These are phyloP conservation scores for Sphagnum magellanicum DNA, from an alignment of 228 moss, liverwort and hornwort genomes.

Conservation along the genomic window DNA sequence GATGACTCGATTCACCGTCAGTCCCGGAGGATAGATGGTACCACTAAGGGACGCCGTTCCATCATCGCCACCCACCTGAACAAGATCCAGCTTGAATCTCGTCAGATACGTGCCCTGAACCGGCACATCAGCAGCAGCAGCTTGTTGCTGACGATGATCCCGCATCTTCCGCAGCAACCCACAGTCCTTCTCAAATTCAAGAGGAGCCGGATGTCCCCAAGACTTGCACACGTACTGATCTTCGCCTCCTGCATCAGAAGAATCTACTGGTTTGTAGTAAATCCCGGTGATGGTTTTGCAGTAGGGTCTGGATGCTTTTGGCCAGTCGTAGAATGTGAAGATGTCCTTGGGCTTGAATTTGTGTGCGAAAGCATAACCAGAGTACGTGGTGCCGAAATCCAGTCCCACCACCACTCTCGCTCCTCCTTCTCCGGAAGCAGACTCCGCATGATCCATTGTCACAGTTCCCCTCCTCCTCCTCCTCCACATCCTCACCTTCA, in stretches of 20 bases:
- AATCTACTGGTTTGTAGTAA: conserved; percentile 17
- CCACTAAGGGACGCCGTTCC: conserved; percentile 3
- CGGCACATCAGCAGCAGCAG: too few relatives aligned
- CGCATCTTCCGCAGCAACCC: too few relatives aligned
- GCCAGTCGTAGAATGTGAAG: conserved; percentile 15
- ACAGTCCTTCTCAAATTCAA: conserved; percentile 8
- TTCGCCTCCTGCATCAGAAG: too few relatives aligned
- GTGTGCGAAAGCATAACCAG: conserved; percentile 42
- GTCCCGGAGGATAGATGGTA: conserved; percentile 13
- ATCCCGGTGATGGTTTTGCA: conserved; percentile 47
- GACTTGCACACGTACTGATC: not conserved
- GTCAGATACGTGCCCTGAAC: conserved; percentile 10
- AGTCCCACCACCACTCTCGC: conserved; percentile 36
- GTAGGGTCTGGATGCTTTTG: conserved; percentile 1
- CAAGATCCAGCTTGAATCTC: conserved; percentile 43
- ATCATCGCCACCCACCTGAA: conserved; percentile 10
- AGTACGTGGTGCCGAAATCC: conserved; percentile 46
- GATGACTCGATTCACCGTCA: conserved; percentile 21
- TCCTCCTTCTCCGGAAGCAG: not conserved
- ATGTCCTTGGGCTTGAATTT: conserved; percentile 11
- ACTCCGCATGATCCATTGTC: not conserved
- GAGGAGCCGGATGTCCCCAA: conserved; percentile 37
- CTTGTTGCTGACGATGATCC: too few relatives aligned
- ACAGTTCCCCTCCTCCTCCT: too few relatives aligned
- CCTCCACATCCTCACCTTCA: too few relatives aligned